Base-by-base conservation (phyloP, 768 basidiomycete species). In the Naganishia onofrii region DNA sequence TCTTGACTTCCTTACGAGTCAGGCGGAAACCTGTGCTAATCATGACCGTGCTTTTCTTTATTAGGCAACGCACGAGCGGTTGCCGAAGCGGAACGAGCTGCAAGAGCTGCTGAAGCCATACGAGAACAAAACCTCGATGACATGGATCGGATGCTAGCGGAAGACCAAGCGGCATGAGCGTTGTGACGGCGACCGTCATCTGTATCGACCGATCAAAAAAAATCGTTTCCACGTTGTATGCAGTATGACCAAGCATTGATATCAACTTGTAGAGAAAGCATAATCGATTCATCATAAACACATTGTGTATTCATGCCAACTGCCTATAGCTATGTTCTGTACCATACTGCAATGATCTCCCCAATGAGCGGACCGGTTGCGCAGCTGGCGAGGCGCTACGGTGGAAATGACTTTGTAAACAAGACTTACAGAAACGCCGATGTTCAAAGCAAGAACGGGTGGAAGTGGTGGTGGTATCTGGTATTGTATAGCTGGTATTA, bases 81-180 rank as follows among this genome's bases (percentile, higher is more conserved):
- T 8, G 71, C 72, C 31, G 74, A 74, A 34, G 74, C 76, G 26
- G 75, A 74, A 51, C 10, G 67, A 38, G 68, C 56, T 6, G 68
- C 51, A 51, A 23, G 67, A 38, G 68, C 56, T 6, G 68, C 51
- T 32, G 67, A 70, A 13, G 66, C 71, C 3, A 44, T 36, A 12
- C 54, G 63, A 26, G 63, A 65, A 4, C 69, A 52, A 44, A 66
- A 63, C 23, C 32, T 72, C 36, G 67, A 70, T 48, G 71, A 63
- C 9, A 73, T 73, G 71, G 78, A 79, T 21, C 42, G 73, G 48
- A 72, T 76, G 74, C 42, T 79, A 29, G 74, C 64, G 29, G 78
- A 77, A 66, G 78, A 79, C 70, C 78, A 79, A 42, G 70, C 69
- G 58, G 70, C 73, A 26, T 67, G 52, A 55, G 26, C 17, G 26